Evolutionary conservation across 1,284 basidiomycete species (phyloP), one percentile per base, ranked within the genome.

Genomic region (Schizophyllum amplum): DNA sequence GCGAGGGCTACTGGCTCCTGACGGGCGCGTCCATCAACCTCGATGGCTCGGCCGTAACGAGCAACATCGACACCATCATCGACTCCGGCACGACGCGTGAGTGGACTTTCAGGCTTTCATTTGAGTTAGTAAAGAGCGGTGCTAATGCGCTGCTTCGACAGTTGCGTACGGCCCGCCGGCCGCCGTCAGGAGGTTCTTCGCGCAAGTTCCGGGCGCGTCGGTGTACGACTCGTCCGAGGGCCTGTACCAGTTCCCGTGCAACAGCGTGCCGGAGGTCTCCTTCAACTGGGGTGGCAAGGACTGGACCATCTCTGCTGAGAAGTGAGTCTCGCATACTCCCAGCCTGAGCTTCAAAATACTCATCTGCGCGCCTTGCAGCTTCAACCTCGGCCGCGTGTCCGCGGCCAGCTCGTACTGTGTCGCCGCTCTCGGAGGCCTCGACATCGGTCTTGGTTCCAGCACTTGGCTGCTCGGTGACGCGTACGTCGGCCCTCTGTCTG

Each of bases 1-100:
- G 52, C 42, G 51, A 54, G 5, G 68, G 68, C 2, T 69, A 67
- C 60, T 70, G 68, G 68, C 64, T 69, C 57, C 58, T 55, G 24
- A 60, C 60, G 5, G 57, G 59, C 7, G 62, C 55, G 13, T 55
- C 33, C 22, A 58, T 51, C 24, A 52, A 47, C 22, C 57, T 63
- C 24, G 60, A 55, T 26, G 47, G 55, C 25, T 25, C 22, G 27
- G 47, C 52, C 24, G 58, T 48, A 1, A 47, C 55, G 15, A 33
- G 55, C 13, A 52, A 53, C 5, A 50, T 63, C 57, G 25, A 60
- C 23, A 60, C 62, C 24, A 61, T 63, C 47, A 61, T 63, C 42
- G 62, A 63, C 33, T 58, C 60, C 1, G 57, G 54, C 5, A 58
- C 57, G 6, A 58, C 57, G 20, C 50, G 33, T 42, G 33, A 42